Evolutionary conservation across 2,329 filamentous ascomycete genomes (phyloP).

Genomic region (Phialophora chinensis): DNA sequence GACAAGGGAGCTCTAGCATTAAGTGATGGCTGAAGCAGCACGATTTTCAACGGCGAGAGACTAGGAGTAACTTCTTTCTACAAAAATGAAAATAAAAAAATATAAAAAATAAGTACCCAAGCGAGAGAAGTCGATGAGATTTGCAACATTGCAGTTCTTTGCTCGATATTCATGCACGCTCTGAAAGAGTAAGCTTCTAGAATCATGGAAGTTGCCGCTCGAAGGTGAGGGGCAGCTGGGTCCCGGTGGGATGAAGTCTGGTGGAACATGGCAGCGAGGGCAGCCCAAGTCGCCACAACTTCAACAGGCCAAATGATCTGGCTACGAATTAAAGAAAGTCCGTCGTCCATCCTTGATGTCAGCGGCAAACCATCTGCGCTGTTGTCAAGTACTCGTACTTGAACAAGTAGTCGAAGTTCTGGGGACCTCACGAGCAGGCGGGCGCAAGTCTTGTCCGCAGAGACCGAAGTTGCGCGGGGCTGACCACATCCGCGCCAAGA

Average conservation of each 20-base stretch:
- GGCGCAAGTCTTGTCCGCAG: too few species aligned
- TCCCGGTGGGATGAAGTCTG: too few species aligned
- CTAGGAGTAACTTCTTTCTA: background rate
- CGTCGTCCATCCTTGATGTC: background rate
- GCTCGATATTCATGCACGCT: background rate
- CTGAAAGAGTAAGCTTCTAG: conserved; percentile 3
- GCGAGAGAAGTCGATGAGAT: background rate
- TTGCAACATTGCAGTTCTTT: background rate
- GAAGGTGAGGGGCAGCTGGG: background rate
- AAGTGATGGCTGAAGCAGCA: background rate
- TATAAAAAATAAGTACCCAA: background rate
- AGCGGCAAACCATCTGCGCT: too few species aligned
- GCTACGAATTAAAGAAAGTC: background rate
- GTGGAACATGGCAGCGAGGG: background rate
- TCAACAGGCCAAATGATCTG: background rate
- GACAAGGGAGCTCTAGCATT: background rate
- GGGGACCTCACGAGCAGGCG: too few species aligned
- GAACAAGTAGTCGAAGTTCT: too few species aligned
- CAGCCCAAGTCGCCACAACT: background rate
- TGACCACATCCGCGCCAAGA: background rate
- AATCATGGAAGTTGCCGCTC: background rate
- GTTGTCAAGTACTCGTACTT: too few species aligned
- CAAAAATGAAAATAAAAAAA: too few species aligned
- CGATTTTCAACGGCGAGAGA: background rate
- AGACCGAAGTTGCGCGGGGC: background rate